Percentiles rank a stretch among this genome's conserved stretches.
Evolutionary conservation across 1,284 basidiomycete species (phyloP).

Genomic region (Chalciporus sp.): DNA sequence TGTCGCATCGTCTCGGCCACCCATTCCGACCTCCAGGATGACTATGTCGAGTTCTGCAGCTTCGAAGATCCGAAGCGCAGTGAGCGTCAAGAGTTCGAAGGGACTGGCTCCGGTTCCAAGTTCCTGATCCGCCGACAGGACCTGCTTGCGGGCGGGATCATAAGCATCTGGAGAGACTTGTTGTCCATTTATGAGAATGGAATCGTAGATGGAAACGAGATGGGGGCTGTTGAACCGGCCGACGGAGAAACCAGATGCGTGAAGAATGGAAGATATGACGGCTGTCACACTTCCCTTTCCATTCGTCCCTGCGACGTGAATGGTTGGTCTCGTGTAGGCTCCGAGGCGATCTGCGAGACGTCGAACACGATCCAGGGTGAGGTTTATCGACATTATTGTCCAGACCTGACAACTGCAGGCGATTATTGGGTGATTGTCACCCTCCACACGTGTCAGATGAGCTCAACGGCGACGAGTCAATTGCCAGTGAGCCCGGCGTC

Average conservation of each 20-base stretch:
- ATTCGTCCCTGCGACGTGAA: constrained; percentile 96
- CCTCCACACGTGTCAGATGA: not conserved
- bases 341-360: constrained; percentile 63
- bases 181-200: constrained; percentile 68
- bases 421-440: not conserved
- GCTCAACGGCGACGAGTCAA: no score
- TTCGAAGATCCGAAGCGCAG: constrained; percentile 77
- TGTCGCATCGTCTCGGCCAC: constrained; percentile 91
- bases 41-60: constrained; percentile 72
- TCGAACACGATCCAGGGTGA: constrained; percentile 74
- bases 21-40: constrained; percentile 94
- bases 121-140: constrained; percentile 54
- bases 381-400: constrained; percentile 68
- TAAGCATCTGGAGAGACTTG: constrained; percentile 60
- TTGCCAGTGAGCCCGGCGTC: no score
- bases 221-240: constrained; percentile 96
- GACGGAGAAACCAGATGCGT: constrained; percentile 54
- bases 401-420: not conserved
- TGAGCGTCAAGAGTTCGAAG: constrained; percentile 87
- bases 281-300: constrained; percentile 95
- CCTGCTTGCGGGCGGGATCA: constrained; percentile 44
- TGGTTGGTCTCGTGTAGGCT: constrained; percentile 75
- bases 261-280: constrained; percentile 78
- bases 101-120: constrained; percentile 57
- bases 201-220: constrained; percentile 79